These are phyloP conservation scores for Capronia americana DNA, from an alignment of 2,329 filamentous ascomycete genomes.

Conservation along the genomic window DNA sequence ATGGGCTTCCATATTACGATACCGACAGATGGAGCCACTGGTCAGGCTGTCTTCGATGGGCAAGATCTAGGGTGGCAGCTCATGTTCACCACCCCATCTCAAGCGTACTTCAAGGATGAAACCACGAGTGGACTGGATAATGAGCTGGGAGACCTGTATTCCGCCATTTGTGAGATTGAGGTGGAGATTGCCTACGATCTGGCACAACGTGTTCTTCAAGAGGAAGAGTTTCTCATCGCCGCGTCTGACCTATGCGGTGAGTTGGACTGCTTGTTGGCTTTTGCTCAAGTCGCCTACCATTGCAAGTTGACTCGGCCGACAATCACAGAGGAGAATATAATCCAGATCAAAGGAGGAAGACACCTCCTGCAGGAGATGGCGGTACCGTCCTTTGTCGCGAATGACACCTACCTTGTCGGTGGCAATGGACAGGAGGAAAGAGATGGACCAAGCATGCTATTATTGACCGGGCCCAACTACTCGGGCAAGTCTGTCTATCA, in stretches of 20 bases:
- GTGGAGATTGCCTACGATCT: conserved; percentile 86
- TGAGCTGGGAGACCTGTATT: conserved; percentile 83
- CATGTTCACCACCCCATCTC: conserved; percentile 73
- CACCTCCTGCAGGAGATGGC: conserved; percentile 87
- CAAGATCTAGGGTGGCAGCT: conserved; percentile 74
- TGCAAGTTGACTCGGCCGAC: conserved; percentile 74
- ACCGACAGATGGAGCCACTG: conserved; percentile 64
- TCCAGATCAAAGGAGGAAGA: conserved; percentile 76
- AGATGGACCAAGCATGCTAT: conserved; percentile 68
- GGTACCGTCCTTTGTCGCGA: conserved; percentile 80
- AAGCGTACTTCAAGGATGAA: conserved; percentile 84
- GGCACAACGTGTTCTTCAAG: conserved; percentile 71
- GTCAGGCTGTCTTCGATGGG: conserved; percentile 68
- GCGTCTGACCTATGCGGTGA: conserved; percentile 86
- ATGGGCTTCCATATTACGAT: conserved; percentile 87
- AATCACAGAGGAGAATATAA: conserved; percentile 72
- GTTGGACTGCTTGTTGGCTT: conserved; percentile 79
- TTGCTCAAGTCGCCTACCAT: conserved; percentile 76
- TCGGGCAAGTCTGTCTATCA: conserved; percentile 96
- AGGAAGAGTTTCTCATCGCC: conserved; percentile 68
- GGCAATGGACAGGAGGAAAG: conserved; percentile 50
- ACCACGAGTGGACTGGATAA: conserved; percentile 82
- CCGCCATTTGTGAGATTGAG: conserved; percentile 83
- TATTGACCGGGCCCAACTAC: conserved; percentile 93
- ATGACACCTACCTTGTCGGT: conserved; percentile 74